Evolutionary conservation across 352 stramenopile genomes (phyloP), one percentile per base, ranked within the genome.

Genomic region (Globisporangium echinulatum): DNA sequence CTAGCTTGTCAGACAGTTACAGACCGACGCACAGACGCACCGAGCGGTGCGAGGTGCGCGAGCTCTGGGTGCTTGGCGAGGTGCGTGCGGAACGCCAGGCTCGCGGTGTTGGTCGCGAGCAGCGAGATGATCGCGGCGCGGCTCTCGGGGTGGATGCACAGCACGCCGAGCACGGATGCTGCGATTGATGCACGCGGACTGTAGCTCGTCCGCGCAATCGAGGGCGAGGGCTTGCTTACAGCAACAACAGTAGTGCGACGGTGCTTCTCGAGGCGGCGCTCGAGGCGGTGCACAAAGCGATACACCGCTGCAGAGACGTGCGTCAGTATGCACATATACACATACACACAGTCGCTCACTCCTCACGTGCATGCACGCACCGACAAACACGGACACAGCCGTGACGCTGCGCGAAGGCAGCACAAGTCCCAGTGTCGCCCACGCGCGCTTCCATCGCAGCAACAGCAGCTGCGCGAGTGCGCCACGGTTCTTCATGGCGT

Each of bases 311-410:
- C 11, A 38, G 2, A 56, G 7, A n/a, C 38, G 4, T 43, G 4
- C 4, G 42, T 13, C 36, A 52, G 5, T 13, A 57, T 63, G 49
- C 36, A 40, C 40, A 17, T 48, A 9, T 43, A 40, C 44, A 17
- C 51, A 9, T 58, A 11, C 37, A 15, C 19, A 33, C 17, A 17
- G 43, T 33, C 25, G 1, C 25, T 33, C 25, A 7, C 37, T 14
- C 9, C 14, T 11, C 15, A 11, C 7, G 33, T 2, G 17, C 33
- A 17, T 13, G 8, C 33, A 73, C 75, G 37, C 13, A 86, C 79
- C 79, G 48, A 88, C 74, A 64, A 88, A 87, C 14, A 88, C 55
- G 7, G 74, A 74, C 36, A 88, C 62, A 4, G 79, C 71, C 15
- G 72, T 51, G 15, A 73, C 49, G 63, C 77, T 85, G 49, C 72